These are phyloP conservation scores for Trametes cinnabarina DNA, from an alignment of 768 basidiomycete genomes.

Conservation along the genomic window DNA sequence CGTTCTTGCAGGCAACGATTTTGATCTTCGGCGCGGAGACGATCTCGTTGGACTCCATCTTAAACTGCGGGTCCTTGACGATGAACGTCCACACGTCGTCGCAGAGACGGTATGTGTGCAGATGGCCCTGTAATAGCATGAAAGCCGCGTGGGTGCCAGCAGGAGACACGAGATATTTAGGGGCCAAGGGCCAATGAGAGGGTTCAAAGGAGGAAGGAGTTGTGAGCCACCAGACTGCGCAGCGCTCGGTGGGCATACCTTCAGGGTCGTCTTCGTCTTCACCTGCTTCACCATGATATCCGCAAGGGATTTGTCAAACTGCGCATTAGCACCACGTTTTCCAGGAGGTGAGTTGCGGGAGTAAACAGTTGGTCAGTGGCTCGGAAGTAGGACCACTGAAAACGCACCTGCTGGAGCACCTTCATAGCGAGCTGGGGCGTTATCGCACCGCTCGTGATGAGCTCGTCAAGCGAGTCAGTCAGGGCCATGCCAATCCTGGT, in stretches of 20 bases:
- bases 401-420: constrained; percentile 86
- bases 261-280: constrained; percentile 91
- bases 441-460: constrained; percentile 95
- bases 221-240: constrained; percentile 4
- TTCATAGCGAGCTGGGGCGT: constrained; percentile 99
- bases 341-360: no score
- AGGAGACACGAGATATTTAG: no score
- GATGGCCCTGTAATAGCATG: constrained; percentile 56
- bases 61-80: constrained; percentile 88
- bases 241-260: constrained; percentile 47
- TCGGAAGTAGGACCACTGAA: neutral
- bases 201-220: neutral
- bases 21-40: constrained; percentile 80
- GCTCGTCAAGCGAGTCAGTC: constrained; percentile 96
- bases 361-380: neutral
- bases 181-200: no score
- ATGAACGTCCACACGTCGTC: constrained; percentile 99
- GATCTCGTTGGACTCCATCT: constrained; percentile 90
- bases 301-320: constrained; percentile 97
- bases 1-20: constrained; percentile 98
- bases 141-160: neutral
- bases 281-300: constrained; percentile 92
- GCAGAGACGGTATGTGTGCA: constrained; percentile 88
- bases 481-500: constrained; percentile 93
- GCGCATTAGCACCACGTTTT: neutral